Evolutionary conservation across 768 basidiomycete species (phyloP).

Genomic region (Panellus pusillus): DNA sequence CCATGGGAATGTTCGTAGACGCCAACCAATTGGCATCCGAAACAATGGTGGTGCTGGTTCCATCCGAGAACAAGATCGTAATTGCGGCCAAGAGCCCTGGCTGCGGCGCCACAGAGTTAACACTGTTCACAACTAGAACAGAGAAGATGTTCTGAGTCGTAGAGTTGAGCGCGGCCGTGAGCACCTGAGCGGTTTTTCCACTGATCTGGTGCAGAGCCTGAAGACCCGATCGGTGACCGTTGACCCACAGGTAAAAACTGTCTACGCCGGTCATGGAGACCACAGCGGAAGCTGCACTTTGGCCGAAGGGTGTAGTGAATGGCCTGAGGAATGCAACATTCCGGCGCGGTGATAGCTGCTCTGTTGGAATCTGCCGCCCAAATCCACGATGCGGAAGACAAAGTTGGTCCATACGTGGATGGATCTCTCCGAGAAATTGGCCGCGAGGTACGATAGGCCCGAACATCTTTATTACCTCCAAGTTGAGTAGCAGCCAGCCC

Average conservation of each 20-base stretch:
- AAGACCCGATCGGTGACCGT: not conserved
- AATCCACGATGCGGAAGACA: not conserved
- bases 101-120: not conserved
- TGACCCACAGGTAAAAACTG: not conserved
- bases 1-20: not conserved
- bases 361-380: not conserved
- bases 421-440: not conserved
- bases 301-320: not conserved
- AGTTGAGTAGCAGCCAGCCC: too few species aligned
- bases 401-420: not conserved
- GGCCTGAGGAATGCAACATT: not conserved
- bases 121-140: not conserved
- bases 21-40: conserved; percentile 5
- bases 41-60: not conserved
- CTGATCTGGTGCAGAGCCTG: not conserved
- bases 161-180: not conserved
- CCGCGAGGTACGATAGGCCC: not conserved
- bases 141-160: not conserved
- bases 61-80: not conserved
- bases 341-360: not conserved
- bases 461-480: not conserved
- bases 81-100: conserved; percentile 9
- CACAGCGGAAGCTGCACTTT: not conserved
- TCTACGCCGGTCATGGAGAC: not conserved
- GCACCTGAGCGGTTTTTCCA: not conserved